A percentile compares a stretch with the other conserved stretches of the same genome.
phyloP scores from a whole-genome alignment of 495 filamentous ascomycete species.

The Tuber indicum region DNA sequence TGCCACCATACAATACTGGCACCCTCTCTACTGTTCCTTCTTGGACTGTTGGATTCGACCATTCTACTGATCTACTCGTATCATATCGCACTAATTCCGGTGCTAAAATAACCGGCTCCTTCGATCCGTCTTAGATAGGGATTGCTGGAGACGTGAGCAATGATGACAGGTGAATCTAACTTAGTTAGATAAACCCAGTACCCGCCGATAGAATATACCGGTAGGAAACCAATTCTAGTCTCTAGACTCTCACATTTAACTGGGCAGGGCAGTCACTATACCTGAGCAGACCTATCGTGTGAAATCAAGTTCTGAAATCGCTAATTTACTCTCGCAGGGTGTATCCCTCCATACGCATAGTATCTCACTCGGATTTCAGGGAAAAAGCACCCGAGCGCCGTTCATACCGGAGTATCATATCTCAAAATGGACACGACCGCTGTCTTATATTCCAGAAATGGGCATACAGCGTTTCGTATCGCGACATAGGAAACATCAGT shows the following conservation, averaged over 20 bases:
- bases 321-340: not conserved
- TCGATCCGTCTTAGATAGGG: not conserved
- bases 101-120: not conserved
- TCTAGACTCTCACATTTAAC: not conserved
- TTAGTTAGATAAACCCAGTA: not conserved
- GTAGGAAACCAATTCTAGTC: not conserved
- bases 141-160: not conserved
- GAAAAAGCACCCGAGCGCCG: not conserved
- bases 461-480: not conserved
- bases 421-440: not conserved
- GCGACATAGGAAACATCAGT: not conserved
- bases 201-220: not conserved
- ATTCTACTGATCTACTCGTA: not conserved
- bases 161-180: not conserved
- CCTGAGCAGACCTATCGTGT: not conserved
- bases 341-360: not conserved
- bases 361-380: slow-evolving; percentile 3
- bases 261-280: not conserved
- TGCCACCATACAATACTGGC: not conserved
- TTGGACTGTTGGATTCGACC: not conserved
- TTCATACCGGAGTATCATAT: not conserved
- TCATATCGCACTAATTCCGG: not conserved
- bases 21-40: not conserved
- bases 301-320: not conserved
- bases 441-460: not conserved